These are phyloP conservation scores for Monosporascus sp. DNA, from an alignment of 2,329 filamentous ascomycete species.

Conservation along the genomic window DNA sequence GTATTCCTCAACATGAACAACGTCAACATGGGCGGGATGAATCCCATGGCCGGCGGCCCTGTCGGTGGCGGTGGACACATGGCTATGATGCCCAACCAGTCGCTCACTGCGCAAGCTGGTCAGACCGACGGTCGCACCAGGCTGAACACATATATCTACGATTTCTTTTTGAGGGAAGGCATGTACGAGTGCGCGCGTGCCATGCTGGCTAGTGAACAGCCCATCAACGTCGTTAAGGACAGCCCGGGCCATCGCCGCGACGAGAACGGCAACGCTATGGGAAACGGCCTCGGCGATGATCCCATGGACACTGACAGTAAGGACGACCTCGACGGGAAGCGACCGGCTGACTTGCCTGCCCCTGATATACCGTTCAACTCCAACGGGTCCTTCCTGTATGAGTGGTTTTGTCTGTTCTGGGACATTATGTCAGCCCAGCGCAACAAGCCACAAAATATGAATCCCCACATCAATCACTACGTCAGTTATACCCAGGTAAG, in stretches of 20 bases:
- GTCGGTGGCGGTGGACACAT: constrained; percentile 51
- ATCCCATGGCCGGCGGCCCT: constrained; percentile 59
- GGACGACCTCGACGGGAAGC: constrained; percentile 67
- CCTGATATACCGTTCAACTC: constrained; percentile 61
- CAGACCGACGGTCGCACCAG: constrained; percentile 42
- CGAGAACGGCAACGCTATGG: constrained; percentile 59
- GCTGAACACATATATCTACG: constrained; percentile 85
- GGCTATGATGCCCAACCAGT: constrained; percentile 60
- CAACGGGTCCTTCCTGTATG: constrained; percentile 82
- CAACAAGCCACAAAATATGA: constrained; percentile 52
- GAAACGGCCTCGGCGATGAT: constrained; percentile 67
- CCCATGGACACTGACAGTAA: constrained; percentile 80
- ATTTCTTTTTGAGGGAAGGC: constrained; percentile 80
- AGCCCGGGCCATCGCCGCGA: constrained; percentile 63
- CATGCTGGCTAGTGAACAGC: constrained; percentile 61
- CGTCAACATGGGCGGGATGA: constrained; percentile 65
- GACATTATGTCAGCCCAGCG: constrained; percentile 87
- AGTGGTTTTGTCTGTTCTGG: constrained; percentile 98
- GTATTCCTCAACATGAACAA: constrained; percentile 48
- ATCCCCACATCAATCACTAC: constrained; percentile 65
- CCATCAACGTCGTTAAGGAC: constrained; percentile 61
- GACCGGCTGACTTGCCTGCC: constrained; percentile 73
- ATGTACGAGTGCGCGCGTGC: constrained; percentile 80
- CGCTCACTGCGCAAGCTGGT: constrained; percentile 28
- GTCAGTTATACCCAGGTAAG: constrained; percentile 77